Evolutionary conservation across 1,284 basidiomycete genomes (phyloP), one percentile per base, ranked within the genome.

Genomic region (Phellopilus nigrolimitatus): DNA sequence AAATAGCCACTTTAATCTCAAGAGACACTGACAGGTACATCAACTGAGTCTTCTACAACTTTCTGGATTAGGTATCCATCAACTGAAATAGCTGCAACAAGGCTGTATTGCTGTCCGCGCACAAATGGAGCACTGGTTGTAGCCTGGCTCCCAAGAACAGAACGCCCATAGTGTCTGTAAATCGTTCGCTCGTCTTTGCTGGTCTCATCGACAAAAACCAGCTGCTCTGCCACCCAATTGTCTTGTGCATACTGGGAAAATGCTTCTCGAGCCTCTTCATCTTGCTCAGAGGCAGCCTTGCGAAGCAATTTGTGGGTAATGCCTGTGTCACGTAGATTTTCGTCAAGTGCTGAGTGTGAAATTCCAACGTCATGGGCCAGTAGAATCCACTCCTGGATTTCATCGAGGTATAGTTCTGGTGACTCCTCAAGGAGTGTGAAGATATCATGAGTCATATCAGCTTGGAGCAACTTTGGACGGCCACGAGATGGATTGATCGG

Each of bases 371-470:
- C 10, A 39, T 39, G 38, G 12, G 38, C 38, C 19, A 39, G 19
- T 10, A 39, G 19, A 6, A 39, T 10, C 38, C 38, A 39, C n/a
- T 39, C 38, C 38, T 39, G 38, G 24, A 39, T 39, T 39, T 39
- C 38, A 39, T 39, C 38, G 24, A 39, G 38, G 17, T 39, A 39
- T 22, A 39, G 19, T 12, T 17, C 38, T 15, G 38, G 17, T 6
- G 19, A 21, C 17, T 39, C 38, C 17, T 39, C 38, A 39, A 39
- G 38, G 19, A 39, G 17, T 15, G 38, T 12, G 24, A 21, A 39
- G 10, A 39, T 17, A 10, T 17, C 38, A 19, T n/a, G 10, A 4
- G 38, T 9, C 17, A 21, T 22, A n/a, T 10, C 19, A 19, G 38
- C 17, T 10, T 39, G 19, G 38, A 39, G 38, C 38, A 39, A 39